These are phyloP conservation scores for Eucalyptus microcorys DNA, from an alignment of 345 rosid genomes.

Conservation along the genomic window DNA sequence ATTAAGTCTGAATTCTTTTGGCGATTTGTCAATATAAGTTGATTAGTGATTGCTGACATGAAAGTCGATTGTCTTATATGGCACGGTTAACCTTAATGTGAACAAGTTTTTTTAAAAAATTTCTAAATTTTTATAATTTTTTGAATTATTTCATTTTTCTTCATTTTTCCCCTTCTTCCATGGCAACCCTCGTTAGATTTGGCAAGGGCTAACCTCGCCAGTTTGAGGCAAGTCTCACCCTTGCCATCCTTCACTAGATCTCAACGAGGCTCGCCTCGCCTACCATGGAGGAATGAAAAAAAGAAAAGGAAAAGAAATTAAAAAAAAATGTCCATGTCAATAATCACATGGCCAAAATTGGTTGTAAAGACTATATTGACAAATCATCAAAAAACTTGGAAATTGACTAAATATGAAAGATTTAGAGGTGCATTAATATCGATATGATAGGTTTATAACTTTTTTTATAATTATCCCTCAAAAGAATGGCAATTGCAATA, in stretches of 20 bases:
- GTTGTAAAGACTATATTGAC: rapidly evolving
- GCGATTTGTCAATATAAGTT: background rate
- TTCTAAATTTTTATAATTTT: too few species aligned
- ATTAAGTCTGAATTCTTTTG: rapidly evolving
- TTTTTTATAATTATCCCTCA: background rate
- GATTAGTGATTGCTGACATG: rapidly evolving
- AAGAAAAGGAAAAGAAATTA: rapidly evolving
- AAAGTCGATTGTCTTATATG: rapidly evolving
- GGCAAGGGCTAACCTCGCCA: rapidly evolving
- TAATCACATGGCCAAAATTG: rapidly evolving
- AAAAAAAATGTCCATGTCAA: too few species aligned
- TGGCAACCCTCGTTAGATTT: rapidly evolving
- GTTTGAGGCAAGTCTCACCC: rapidly evolving
- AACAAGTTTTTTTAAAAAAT: rapidly evolving
- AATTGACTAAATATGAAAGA: too few species aligned
- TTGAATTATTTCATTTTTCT: too few species aligned
- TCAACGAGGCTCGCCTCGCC: rapidly evolving
- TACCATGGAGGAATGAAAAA: background rate
- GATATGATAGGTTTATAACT: too few species aligned
- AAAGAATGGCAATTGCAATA: too few species aligned
- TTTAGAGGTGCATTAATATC: too few species aligned
- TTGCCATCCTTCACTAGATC: rapidly evolving
- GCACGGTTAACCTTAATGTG: rapidly evolving
- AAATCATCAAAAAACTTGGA: rapidly evolving
- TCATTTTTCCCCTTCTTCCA: too few species aligned